These are phyloP conservation scores for Myxozyma neotropica DNA, from an alignment of 805 yeast genomes.

Conservation along the genomic window DNA sequence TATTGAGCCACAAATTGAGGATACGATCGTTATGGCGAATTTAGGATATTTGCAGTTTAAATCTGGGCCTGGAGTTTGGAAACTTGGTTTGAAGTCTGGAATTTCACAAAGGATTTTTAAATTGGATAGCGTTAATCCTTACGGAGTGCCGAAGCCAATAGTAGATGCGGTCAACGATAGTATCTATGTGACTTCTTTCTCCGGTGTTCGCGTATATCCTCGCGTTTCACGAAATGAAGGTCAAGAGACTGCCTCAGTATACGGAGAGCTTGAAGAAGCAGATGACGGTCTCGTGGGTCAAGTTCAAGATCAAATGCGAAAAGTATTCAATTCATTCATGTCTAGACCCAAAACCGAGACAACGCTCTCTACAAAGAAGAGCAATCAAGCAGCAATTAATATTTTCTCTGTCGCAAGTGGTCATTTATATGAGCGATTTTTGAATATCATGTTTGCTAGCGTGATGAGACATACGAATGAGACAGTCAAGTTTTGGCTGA, in stretches of 20 bases:
- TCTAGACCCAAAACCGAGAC: neutral
- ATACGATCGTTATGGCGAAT: slow-evolving; percentile 74
- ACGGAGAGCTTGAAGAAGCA: slow-evolving; percentile 24
- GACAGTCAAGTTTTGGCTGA: slow-evolving; percentile 79
- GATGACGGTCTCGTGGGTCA: slow-evolving; percentile 14
- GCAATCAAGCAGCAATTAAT: slow-evolving; percentile 63
- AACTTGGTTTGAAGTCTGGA: slow-evolving; percentile 51
- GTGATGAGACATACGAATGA: slow-evolving; percentile 67
- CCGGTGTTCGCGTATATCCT: slow-evolving; percentile 53
- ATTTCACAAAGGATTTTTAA: slow-evolving; percentile 49
- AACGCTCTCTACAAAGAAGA: slow-evolving; percentile 18
- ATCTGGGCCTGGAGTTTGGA: slow-evolving; percentile 72
- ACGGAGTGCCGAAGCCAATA: slow-evolving; percentile 12
- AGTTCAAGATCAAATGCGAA: slow-evolving; percentile 20
- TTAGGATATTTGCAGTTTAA: slow-evolving; percentile 83
- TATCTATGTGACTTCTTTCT: slow-evolving; percentile 47
- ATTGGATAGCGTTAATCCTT: slow-evolving; percentile 44
- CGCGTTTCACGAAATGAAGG: slow-evolving; percentile 50
- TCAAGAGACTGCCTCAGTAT: slow-evolving; percentile 41
- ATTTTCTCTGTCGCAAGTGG: slow-evolving; percentile 85
- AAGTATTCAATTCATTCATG: slow-evolving; percentile 17
- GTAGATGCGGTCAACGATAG: slow-evolving; percentile 8
- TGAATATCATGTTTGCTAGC: slow-evolving; percentile 78
- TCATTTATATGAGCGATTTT: slow-evolving; percentile 70
- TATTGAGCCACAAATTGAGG: slow-evolving; percentile 44